These are phyloP conservation scores for Pachyrhizus erosus DNA, from an alignment of 306 rosid genomes.

Conservation along the genomic window DNA sequence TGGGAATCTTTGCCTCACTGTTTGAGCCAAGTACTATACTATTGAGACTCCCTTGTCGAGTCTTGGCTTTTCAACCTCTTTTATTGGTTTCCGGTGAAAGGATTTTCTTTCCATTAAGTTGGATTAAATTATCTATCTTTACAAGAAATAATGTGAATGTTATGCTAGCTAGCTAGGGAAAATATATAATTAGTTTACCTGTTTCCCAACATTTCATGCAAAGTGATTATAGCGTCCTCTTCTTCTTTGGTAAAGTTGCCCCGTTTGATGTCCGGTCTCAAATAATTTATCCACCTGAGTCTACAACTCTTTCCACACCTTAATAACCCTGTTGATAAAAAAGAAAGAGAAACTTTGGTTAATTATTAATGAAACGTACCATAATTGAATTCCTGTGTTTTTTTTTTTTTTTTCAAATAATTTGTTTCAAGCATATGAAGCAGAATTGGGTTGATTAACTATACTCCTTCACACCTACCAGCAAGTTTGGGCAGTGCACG, in stretches of 20 bases:
- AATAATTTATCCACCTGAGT: constrained; percentile 80
- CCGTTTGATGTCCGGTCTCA: constrained; percentile 90
- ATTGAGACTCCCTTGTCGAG: not conserved
- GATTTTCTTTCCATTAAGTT: not conserved
- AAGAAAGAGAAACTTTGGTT: not conserved
- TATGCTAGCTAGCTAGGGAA: not conserved
- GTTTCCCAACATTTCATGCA: constrained; percentile 80
- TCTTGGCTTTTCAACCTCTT: not conserved
- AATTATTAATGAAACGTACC: not conserved
- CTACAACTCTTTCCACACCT: constrained; percentile 97
- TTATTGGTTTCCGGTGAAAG: not conserved
- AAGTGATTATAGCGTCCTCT: constrained; percentile 70
- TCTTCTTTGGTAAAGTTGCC: constrained; percentile 83
- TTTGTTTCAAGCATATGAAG: not conserved
- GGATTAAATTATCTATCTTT: not conserved
- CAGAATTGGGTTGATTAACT: not conserved
- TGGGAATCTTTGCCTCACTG: not conserved
- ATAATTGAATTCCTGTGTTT: not conserved
- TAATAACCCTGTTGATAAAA: constrained; percentile 57
- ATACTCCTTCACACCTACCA: constrained; percentile 48
- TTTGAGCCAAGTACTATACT: not conserved
- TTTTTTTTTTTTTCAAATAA: too few relatives aligned
- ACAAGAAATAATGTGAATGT: not conserved
- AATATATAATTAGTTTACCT: constrained; percentile 49
- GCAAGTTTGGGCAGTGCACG: constrained; percentile 92